Base-by-base conservation (phyloP, 2,329 filamentous ascomycete genomes). In the Colletotrichum acutatum region DNA sequence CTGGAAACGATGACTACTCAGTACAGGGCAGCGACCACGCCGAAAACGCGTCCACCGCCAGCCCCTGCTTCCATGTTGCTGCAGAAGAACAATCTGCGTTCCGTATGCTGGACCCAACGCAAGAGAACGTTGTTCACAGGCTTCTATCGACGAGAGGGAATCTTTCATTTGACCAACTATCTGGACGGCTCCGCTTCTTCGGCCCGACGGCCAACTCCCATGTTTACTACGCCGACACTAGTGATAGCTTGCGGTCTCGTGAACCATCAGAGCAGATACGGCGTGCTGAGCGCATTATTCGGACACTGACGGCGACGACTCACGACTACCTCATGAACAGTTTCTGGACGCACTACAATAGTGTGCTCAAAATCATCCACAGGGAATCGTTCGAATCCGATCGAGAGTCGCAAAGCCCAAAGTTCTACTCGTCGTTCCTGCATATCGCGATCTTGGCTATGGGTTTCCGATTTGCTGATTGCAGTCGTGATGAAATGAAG, bases 171-270 rank as follows among this genome's bases (percentile, higher is more conserved):
- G 87, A 89, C 72, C 86, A 87, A 72, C 79, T 87, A 2, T 86
- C 83, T 24, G 86, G 86, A 5, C 80, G 85, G n/a, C 77, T 87
- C 6, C 83, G 86, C 28, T 89, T 87, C 79, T 89, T 88, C 69
- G 87, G 87, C 1, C 86, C 86, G 1, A 88, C 87, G 4, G 87
- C 86, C 61, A 89, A 88, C 77, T 86, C 84, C 69, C 87, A 89
- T 66, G 85, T 89, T 2, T 34, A 11, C 19, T 85, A 88, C 72
- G 85, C 85, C 4, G 82, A 83, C 37, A 77, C 82, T 1, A 76
- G 80, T 2, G 77, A 79, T 58, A 80, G 80, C n/a, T 78, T 80
- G 16, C 78, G 82, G 58, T 79, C 79, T 1, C 79, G 80, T 16
- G 84, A 86, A 68, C 80, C 83, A 4, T 80, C 84, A 0, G 86